A percentile compares a stretch with the other conserved stretches of the same genome.
Evolutionary conservation across 108 stramenopile species (phyloP).

Genomic region (Cylindrotheca closterium): DNA sequence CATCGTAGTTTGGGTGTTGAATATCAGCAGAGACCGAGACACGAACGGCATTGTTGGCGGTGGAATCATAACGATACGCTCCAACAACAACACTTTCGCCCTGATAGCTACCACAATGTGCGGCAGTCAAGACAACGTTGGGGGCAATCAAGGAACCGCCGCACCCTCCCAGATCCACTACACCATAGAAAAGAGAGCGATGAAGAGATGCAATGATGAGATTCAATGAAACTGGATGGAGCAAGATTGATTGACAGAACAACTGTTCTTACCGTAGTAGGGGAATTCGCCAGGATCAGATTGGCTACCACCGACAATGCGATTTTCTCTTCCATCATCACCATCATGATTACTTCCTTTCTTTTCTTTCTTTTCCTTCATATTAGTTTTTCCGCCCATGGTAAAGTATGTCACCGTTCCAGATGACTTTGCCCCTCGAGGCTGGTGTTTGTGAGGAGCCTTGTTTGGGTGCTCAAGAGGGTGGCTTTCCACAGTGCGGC

Average conservation of each 20-base stretch:
- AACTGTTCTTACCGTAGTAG: conserved; percentile 20
- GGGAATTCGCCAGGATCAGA: conserved; percentile 24
- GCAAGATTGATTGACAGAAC: background rate
- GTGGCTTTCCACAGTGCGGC: too few relatives aligned
- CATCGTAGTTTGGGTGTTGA: conserved; percentile 36
- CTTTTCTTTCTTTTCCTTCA: too few relatives aligned
- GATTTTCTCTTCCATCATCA: background rate
- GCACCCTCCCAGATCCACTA: conserved; percentile 25
- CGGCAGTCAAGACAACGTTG: conserved; percentile 50
- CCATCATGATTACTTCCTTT: background rate
- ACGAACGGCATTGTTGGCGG: background rate
- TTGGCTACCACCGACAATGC: conserved; percentile 33
- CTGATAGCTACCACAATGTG: conserved; percentile 31
- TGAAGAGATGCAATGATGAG: background rate
- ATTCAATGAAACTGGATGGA: background rate
- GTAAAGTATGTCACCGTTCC: background rate
- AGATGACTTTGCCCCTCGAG: too few relatives aligned
- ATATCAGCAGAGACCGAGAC: background rate
- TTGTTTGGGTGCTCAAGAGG: too few relatives aligned
- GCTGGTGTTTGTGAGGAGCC: too few relatives aligned
- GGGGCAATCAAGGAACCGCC: conserved; percentile 47
- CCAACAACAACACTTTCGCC: conserved; percentile 15
- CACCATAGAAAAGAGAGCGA: background rate
- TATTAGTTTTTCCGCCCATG: background rate
- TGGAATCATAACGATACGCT: conserved; percentile 9